Conservation (phyloP, 331 rosid genomes). For the Pyrus hybrid region DNA sequence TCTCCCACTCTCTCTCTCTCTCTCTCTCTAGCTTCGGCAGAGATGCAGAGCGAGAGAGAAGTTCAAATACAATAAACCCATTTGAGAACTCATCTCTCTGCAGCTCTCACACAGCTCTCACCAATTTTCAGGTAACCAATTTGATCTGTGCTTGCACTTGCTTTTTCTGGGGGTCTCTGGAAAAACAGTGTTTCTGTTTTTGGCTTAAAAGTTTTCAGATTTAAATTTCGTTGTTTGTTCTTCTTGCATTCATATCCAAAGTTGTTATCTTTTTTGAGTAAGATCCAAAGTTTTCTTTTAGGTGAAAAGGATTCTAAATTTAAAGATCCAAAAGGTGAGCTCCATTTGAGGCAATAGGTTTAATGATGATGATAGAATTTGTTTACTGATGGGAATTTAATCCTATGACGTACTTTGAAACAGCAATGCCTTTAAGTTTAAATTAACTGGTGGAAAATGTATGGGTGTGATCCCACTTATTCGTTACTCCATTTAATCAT, state of each 20-base stretch:
- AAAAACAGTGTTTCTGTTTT: neutral
- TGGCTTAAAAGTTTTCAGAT: neutral
- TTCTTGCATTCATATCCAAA: neutral
- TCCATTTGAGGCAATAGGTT: neutral
- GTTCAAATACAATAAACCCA: neutral
- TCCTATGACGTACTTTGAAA: neutral
- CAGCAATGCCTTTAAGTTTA: neutral
- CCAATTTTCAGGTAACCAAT: neutral
- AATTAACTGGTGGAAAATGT: neutral
- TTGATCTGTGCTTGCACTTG: constrained; percentile 4
- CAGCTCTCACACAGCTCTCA: neutral
- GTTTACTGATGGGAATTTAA: neutral
- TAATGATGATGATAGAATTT: neutral
- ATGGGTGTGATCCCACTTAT: neutral
- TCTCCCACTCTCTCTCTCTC: neutral
- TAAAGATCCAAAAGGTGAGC: neutral
- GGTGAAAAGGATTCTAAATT: neutral
- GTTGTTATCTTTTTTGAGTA: neutral
- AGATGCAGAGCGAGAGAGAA: neutral
- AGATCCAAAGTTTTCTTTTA: neutral
- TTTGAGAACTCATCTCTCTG: neutral
- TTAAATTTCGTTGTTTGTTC: neutral
- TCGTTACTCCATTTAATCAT: neutral
- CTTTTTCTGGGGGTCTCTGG: neutral
- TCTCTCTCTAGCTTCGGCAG: neutral